These are phyloP conservation scores for Sporobolomyces roseus DNA, from an alignment of 768 basidiomycete genomes.

Conservation along the genomic window DNA sequence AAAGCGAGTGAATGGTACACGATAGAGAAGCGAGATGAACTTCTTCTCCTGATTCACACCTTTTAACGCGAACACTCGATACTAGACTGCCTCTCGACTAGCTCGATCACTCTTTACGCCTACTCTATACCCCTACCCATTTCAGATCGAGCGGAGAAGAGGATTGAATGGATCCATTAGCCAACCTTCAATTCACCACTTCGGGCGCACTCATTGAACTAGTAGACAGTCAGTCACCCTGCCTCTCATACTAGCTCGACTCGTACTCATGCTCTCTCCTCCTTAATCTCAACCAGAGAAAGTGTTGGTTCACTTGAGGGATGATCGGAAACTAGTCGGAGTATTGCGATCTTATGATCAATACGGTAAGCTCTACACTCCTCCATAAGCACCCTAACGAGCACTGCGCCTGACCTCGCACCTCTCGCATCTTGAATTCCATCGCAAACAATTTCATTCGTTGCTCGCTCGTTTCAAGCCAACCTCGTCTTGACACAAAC, in stretches of 20 bases:
- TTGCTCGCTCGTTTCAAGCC: slow-evolving; percentile 57
- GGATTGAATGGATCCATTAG: slow-evolving; percentile 31
- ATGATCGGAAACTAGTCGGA: slow-evolving; percentile 92
- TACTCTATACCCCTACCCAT: background rate
- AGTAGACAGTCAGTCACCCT: slow-evolving; percentile 90
- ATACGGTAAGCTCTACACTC: slow-evolving; percentile 64
- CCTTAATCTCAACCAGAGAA: slow-evolving; percentile 62
- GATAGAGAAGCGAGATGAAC: background rate
- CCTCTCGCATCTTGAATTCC: too few relatives aligned
- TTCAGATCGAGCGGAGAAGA: background rate
- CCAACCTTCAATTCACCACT: slow-evolving; percentile 82
- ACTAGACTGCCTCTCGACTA: too few relatives aligned
- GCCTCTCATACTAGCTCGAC: slow-evolving; percentile 20
- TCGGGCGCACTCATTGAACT: slow-evolving; percentile 98
- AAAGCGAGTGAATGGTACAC: background rate
- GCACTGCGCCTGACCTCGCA: background rate
- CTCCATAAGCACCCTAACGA: too few relatives aligned
- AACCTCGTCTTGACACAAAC: slow-evolving; percentile 96
- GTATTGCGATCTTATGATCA: slow-evolving; percentile 97
- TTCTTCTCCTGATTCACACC: too few relatives aligned
- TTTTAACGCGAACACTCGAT: too few relatives aligned
- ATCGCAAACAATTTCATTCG: too few relatives aligned
- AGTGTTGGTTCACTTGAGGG: slow-evolving; percentile 93
- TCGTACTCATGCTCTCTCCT: slow-evolving; percentile 24
- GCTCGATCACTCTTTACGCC: background rate